A percentile compares a stretch with the other conserved stretches of the same genome.
Conservation (phyloP, 78 protist species). For the Dictyostelium purpureum region DNA sequence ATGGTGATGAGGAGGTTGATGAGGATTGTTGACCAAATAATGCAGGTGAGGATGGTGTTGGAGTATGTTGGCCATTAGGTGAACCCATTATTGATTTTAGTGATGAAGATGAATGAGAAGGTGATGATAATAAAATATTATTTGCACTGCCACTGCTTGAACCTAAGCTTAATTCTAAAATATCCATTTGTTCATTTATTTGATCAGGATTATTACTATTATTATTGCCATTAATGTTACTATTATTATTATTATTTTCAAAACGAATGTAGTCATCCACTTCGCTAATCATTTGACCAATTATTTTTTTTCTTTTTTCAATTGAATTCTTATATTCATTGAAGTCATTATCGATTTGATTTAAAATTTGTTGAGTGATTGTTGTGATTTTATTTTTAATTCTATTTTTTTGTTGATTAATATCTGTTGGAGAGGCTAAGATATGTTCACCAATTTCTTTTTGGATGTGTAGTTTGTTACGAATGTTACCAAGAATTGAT, state of each 20-base stretch:
- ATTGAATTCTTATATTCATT: background rate
- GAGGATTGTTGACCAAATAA: background rate
- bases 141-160: background rate
- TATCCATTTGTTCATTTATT: background rate
- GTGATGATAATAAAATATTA: background rate
- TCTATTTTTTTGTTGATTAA: background rate
- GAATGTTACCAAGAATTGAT: background rate
- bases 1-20: background rate
- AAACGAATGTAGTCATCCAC: conserved; percentile 6
- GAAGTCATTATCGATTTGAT: conserved; percentile 57
- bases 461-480: conserved; percentile 9
- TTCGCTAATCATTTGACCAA: background rate
- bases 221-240: background rate
- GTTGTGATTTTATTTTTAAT: conserved; percentile 1
- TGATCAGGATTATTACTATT: background rate
- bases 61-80: no score
- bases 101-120: background rate
- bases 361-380: background rate
- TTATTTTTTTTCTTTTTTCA: background rate
- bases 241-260: background rate
- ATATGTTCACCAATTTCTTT: background rate
- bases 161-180: background rate
- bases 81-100: no score
- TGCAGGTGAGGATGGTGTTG: background rate
- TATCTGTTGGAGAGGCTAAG: background rate